Evolutionary conservation across 2,329 filamentous ascomycete species (phyloP), one percentile per base, ranked within the genome.

Genomic region (Verticillium alfalfae): DNA sequence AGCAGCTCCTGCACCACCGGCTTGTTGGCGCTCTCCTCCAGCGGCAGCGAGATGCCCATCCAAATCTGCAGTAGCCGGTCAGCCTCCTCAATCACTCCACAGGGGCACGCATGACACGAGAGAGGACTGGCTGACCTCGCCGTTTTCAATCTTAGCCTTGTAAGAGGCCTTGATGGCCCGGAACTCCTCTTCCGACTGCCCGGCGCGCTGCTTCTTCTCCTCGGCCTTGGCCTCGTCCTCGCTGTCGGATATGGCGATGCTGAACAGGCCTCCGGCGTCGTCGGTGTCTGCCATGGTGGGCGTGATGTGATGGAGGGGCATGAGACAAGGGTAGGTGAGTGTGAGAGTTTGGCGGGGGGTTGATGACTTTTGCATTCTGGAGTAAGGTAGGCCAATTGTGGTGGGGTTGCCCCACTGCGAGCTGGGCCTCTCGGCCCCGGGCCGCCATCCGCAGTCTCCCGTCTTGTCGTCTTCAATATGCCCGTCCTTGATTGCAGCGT

Each of bases 121-220:
- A 31, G 26, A 31, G 26, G 26, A 31, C 26, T n/a, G n/a, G 69
- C 76, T 64, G 68, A 84, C 84, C 66, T 85, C 73, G 62, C 84
- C 84, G 63, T 85, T 83, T 67, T 86, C 82, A 41, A 84, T 67
- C 65, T 83, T 84, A 26, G 74, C 74, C 16, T 66, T 66, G 62
- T 86, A 86, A 1, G 67, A 71, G 5, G 67, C 70, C 68, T 77
- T 79, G 3, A 86, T 73, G 5, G 70, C 73, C 64, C 77, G 77
- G 65, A 83, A 85, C 1, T 78, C 77, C 16, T 76, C 78, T 63
- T 85, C 81, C 0, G 82, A 78, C 68, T 85, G 82, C 18, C 67
- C 71, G 10, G 73, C 79, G 16, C 77, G 72, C 22, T 65, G 62
- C 36, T 60, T 61, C 58, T 70, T 69, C 38, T 69, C 68, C 34